Evolutionary conservation across 495 filamentous ascomycete species (phyloP), one percentile per base, ranked within the genome.

Genomic region (Aeminium ludgeri): DNA sequence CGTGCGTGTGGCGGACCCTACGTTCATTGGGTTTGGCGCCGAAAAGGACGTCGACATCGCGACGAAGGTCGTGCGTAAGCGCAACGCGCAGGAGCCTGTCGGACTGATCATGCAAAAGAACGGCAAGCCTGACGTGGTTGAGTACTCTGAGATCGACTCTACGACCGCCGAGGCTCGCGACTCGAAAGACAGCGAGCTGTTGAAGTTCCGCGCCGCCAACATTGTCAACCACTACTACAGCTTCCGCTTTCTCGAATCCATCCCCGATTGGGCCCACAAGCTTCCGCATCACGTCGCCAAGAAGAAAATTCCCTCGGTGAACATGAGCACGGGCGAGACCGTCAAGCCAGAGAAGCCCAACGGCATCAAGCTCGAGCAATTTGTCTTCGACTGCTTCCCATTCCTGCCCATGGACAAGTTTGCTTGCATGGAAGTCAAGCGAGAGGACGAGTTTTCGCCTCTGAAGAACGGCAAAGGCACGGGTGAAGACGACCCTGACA

Each of bases 201-300:
- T 99, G 55, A 92, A 84, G 64, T 95, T 92, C 77, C 78, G 89
- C 32, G 87, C 89, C 37, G 89, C 86, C 48, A 99, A 99, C 65
- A 99, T 99, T 45, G 89, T 99, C 63, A 99, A 99, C 70, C 89
- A 99, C 68, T 99, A 95, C 71, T 99, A 99, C 67, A 86, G 80
- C 27, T 91, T 85, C 69, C 66, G 73, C 42, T 99, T 95, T 68
- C 69, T 99, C 36, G 80, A 93, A 57, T 77, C 72, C 32, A 92
- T 96, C 50, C 84, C 87, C 37, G 67, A 75, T 50, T 93, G 79
- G 78, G 73, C 74, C 15, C 75, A 87, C 63, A 71, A 73, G 49
- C 70, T 99, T 20, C 89, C 87, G 2, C 91, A 95, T 57, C 89
- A 99, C 65, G 78, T 99, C 35, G 89, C 89, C 27, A 72, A 75